These are phyloP conservation scores for Escovopsis sp. DNA, from an alignment of 2,329 filamentous ascomycete species.

Conservation along the genomic window DNA sequence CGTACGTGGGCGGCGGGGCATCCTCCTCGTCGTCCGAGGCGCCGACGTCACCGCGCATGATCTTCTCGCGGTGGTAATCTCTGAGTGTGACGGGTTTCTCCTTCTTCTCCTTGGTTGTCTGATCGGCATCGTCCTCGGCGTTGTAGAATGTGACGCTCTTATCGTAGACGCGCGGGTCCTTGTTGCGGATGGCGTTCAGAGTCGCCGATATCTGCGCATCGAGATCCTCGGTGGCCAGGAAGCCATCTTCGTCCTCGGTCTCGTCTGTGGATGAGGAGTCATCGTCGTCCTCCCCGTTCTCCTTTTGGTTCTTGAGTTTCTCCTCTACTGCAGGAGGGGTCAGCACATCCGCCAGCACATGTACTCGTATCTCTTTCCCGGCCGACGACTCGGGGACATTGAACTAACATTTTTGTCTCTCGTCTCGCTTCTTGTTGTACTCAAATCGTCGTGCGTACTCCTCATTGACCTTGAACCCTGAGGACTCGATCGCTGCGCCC, in stretches of 20 bases:
- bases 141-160: constrained; percentile 64
- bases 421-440: constrained; percentile 93
- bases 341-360: constrained; percentile 1
- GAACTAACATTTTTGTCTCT: constrained; percentile 52
- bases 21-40: constrained; percentile 43
- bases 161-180: constrained; percentile 87
- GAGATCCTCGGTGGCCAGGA: constrained; percentile 70
- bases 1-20: constrained; percentile 52
- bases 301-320: constrained; percentile 48
- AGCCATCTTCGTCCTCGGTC: constrained; percentile 80
- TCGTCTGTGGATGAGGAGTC: constrained; percentile 61
- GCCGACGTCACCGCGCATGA: constrained; percentile 58
- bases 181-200: constrained; percentile 72
- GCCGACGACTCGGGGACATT: too few relatives aligned
- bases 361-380: background rate
- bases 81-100: constrained; percentile 74
- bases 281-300: constrained; percentile 29
- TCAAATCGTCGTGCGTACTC: constrained; percentile 84
- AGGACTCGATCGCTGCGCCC: constrained; percentile 23
- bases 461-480: constrained; percentile 68
- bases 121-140: constrained; percentile 37
- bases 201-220: constrained; percentile 82
- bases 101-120: constrained; percentile 37
- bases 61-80: constrained; percentile 85
- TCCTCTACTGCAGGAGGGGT: constrained; percentile 56